These are phyloP conservation scores for Castanea crenata DNA, from an alignment of 306 rosid species.

Conservation along the genomic window DNA sequence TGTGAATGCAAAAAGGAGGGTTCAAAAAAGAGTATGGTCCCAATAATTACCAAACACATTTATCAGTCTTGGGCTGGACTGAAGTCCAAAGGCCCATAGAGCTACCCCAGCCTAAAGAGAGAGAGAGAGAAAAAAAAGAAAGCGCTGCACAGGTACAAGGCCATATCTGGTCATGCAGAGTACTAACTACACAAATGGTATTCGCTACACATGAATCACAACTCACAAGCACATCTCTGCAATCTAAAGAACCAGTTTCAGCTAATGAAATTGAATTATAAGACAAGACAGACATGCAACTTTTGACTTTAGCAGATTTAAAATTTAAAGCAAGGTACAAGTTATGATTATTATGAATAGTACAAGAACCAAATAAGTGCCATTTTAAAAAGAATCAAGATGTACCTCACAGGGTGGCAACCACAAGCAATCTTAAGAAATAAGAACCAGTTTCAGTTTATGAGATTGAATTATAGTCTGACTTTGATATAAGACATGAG, in stretches of 20 bases:
- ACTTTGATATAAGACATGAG: not conserved
- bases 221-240: not conserved
- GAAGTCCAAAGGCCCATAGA: conserved; percentile 9
- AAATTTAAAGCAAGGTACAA: not conserved
- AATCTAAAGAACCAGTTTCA: not conserved
- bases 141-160: no score
- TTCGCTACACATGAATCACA: not conserved
- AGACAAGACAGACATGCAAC: not conserved
- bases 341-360: not conserved
- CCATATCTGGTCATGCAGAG: not conserved
- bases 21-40: not conserved
- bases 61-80: conserved; percentile 1
- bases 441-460: not conserved
- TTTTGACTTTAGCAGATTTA: not conserved
- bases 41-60: not conserved
- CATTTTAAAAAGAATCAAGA: not conserved
- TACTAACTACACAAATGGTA: not conserved
- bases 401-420: not conserved
- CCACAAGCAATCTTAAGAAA: not conserved
- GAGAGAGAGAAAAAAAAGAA: not conserved
- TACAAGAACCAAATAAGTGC: not conserved
- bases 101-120: not conserved
- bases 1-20: not conserved
- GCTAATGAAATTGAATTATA: not conserved
- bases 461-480: not conserved